These are phyloP conservation scores for Sclerotinia borealis DNA, from an alignment of 2,329 filamentous ascomycete genomes.

Conservation along the genomic window DNA sequence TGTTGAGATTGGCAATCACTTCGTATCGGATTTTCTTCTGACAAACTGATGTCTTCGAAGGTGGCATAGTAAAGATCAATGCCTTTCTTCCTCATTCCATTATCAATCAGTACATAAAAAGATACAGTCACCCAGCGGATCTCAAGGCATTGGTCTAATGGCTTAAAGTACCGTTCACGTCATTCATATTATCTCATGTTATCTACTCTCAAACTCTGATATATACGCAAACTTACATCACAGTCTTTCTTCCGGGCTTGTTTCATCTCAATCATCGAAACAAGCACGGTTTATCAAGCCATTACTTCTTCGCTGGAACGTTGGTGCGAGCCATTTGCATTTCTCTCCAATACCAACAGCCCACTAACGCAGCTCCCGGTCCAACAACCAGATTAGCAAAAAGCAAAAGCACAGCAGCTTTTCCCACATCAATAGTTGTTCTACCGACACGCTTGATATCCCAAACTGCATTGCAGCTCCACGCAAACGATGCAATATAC, in stretches of 20 bases:
- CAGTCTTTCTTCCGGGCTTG: not conserved
- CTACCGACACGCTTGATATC: not conserved
- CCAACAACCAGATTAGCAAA: not conserved
- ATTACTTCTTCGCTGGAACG: not conserved
- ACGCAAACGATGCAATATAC: not conserved
- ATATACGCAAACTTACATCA: not conserved
- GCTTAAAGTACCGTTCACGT: no score
- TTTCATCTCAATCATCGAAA: not conserved
- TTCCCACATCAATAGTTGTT: not conserved
- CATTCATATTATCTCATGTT: not conserved
- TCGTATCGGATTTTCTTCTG: not conserved
- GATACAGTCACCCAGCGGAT: not conserved
- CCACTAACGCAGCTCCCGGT: slow-evolving; percentile 3
- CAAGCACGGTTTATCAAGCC: not conserved
- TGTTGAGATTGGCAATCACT: not conserved
- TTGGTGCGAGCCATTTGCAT: slow-evolving; percentile 2
- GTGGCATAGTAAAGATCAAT: not conserved
- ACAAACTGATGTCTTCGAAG: not conserved
- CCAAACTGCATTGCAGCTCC: not conserved
- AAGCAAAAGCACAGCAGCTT: not conserved
- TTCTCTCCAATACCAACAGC: slow-evolving; percentile 7
- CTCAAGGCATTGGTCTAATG: not conserved
- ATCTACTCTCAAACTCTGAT: not conserved
- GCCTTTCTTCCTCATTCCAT: not conserved
- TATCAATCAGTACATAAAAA: not conserved